Conservation (phyloP, 768 basidiomycete genomes). For the Suillus brevipes region DNA sequence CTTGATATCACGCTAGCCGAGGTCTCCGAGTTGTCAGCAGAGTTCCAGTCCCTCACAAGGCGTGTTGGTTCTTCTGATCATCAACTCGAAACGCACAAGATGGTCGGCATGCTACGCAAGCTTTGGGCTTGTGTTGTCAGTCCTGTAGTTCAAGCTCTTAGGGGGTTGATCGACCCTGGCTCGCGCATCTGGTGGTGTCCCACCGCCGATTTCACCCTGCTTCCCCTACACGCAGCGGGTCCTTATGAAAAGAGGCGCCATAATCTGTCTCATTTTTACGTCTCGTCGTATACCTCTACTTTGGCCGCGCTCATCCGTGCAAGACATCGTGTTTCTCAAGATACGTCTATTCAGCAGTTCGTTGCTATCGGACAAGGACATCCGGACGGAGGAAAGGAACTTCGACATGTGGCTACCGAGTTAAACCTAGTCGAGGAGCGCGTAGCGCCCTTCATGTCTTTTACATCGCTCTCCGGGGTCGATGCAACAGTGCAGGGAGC, state of each 20-base stretch:
- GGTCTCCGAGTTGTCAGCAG: neutral
- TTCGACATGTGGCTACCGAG: neutral
- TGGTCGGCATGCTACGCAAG: constrained; percentile 9
- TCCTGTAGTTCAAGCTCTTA: constrained; percentile 6
- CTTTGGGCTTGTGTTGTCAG: constrained; percentile 5
- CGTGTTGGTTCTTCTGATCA: neutral
- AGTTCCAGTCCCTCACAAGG: neutral
- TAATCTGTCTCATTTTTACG: neutral
- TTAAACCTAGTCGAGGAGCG: neutral
- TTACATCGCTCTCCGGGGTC: neutral
- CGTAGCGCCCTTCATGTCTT: neutral
- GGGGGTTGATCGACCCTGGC: neutral
- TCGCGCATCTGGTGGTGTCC: constrained; percentile 17
- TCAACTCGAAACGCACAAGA: constrained; percentile 5
- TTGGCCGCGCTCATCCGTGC: constrained; percentile 13
- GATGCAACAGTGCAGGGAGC: neutral
- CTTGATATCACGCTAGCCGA: neutral
- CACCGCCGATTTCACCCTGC: constrained; percentile 9
- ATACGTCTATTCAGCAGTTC: neutral
- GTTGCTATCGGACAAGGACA: constrained; percentile 10
- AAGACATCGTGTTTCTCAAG: neutral
- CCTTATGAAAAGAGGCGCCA: neutral
- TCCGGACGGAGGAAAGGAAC: neutral
- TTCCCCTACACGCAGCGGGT: constrained; percentile 17
- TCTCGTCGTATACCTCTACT: constrained; percentile 15